A percentile compares a stretch with the other conserved stretches of the same genome.
Conservation (phyloP, 2,329 filamentous ascomycete species). For the Decorospora gaudefroyi region DNA sequence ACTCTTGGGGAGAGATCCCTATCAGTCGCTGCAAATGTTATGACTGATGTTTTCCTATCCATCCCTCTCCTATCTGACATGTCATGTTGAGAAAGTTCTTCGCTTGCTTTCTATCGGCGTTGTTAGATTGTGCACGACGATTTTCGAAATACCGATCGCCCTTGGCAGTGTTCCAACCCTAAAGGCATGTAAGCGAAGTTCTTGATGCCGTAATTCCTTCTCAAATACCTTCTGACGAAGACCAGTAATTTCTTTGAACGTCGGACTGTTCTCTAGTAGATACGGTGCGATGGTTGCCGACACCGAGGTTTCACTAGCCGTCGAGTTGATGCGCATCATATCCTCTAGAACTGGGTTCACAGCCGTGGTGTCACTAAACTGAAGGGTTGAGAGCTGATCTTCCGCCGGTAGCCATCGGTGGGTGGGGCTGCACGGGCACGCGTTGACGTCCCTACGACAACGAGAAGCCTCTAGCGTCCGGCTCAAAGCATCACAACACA, state of each 20-base stretch:
- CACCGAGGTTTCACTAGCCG: constrained; percentile 7
- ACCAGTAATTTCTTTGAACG: constrained; percentile 9
- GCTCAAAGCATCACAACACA: constrained; percentile 3
- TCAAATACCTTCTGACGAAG: constrained; percentile 8
- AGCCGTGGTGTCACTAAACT: constrained; percentile 4
- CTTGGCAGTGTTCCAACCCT: constrained; percentile 1
- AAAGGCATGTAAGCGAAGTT: constrained; percentile 49
- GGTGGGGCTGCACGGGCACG: no score
- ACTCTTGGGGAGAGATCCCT: neutral
- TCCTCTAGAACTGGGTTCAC: constrained; percentile 8
- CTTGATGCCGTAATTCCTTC: constrained; percentile 2
- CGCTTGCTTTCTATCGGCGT: constrained; percentile 1
- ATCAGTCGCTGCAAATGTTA: neutral
- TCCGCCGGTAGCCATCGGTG: no score
- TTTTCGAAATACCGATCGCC: neutral
- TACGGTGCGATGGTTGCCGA: constrained; percentile 10
- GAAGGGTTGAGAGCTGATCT: no score
- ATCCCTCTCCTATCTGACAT: constrained; percentile 1
- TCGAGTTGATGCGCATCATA: constrained; percentile 11
- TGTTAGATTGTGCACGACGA: constrained; percentile 1
- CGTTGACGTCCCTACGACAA: neutral
- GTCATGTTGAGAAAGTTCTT: neutral
- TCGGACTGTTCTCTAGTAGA: constrained; percentile 9
- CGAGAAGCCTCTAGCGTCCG: constrained; percentile 1
- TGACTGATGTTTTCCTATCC: neutral